Base-by-base conservation (phyloP, 352 stramenopile genomes). In the Pythium oligandrum region DNA sequence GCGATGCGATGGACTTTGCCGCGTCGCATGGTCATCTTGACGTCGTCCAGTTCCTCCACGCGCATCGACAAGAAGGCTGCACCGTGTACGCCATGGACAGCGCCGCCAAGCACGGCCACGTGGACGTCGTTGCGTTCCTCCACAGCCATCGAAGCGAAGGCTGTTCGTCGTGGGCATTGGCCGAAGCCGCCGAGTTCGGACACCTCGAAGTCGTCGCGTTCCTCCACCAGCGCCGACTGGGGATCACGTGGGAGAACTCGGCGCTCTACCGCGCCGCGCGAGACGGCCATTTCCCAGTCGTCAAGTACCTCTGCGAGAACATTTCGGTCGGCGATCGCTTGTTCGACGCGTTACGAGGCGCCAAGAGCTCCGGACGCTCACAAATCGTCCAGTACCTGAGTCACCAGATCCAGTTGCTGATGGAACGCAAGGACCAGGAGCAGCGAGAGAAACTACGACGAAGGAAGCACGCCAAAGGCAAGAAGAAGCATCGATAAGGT, bases 111-210 rank as follows among this genome's bases (percentile, higher is more conserved):
- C 6, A 47, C 7, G 40, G 33, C 7, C 50, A 48, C 31, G 26
- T 55, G 7, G 37, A 46, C 32, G 50, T 55, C 6, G 17, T 55
- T 4, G 6, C 8, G n/a, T 55, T 48, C n/a, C 40, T 55, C n/a
- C 26, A 30, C 2, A 48, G 34, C 8, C 35, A 61, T 30, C 46
- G 59, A 5, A 33, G 0, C 3, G 51, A 59, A 55, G 57, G 57
- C 8, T 64, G 57, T 35, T 58, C 57, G 2, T 45, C 52, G 26
- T 59, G 57, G n/a, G 57, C 57, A 10, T 58, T 64, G 57, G 47
- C 57, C 46, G 43, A 59, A 38, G 51, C 57, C 4, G 57, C 57
- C 4, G 49, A 17, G 48, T 44, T 8, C n/a, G 48, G 48, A 11
- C 48, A 44, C 12, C 11, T 53, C 12, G 12, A 8, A 32, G 48